Evolutionary conservation across 495 filamentous ascomycete genomes (phyloP), one percentile per base, ranked within the genome.

Genomic region (Aspergillus avenaceus): DNA sequence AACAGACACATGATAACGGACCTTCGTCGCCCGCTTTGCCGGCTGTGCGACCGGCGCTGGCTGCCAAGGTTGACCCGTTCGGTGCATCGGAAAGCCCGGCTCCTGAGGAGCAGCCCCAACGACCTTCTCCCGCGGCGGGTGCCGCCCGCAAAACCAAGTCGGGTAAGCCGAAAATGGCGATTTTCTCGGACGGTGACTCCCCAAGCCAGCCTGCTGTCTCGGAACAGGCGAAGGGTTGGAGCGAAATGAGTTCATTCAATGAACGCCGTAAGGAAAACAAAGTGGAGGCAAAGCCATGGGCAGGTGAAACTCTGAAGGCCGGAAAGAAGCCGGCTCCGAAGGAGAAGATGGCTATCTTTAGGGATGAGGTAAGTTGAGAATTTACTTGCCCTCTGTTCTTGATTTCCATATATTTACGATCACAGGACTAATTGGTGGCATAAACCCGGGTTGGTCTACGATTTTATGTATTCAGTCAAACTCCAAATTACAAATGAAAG

Each of bases 221-320:
- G 12, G 68, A 63, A 13, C 65, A 67, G 11, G 71, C 79, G 0
- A 86, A 84, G 63, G 93, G 91, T 4, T 98, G 93, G 93, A 89
- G 96, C 49, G 93, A 73, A 54, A 96, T 97, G 62, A 90, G 87
- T 22, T 87, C 88, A 9, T 70, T 95, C 45, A 76, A 80, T 25
- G 88, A 97, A 21, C 81, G 95, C 38, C 95, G 87, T 72, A 97
- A 97, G 77, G 93, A 98, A 66, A 98, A 98, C 54, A 74, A 76
- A 19, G 70, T 92, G 58, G 90, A 92, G 66, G 80, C 91, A 14
- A 90, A 84, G 67, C 91, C 92, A 14, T 97, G 91, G 91, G 86
- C 77, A 16, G 93, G 93, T 25, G 90, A 97, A 72, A 96, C 86
- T 27, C 67, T 97, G 70, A 90, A 93, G 68, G 85, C 83, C 14